Base-by-base conservation (phyloP, 2,329 filamentous ascomycete species). In the Dactylonectria estremocensis region DNA sequence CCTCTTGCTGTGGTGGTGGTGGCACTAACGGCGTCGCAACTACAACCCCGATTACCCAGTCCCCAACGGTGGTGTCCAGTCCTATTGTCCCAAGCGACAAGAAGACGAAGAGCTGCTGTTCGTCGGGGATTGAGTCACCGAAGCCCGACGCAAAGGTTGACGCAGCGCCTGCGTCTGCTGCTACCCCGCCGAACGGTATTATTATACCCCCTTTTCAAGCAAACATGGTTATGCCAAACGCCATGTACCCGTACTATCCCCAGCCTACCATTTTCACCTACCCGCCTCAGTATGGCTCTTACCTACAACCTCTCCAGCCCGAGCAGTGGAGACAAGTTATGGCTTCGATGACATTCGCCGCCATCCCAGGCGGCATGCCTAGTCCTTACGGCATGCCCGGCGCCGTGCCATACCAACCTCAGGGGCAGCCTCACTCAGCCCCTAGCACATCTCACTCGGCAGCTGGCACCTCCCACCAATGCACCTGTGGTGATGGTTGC, bases 401-500 rank as follows among this genome's bases (percentile, higher is more conserved):
- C 18, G 48, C 74, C 5, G 61, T 71, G 8, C 60, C 76, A 7
- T 75, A 76, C 50, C 68, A 66, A 11, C 59, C 67, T 10, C 67
- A 69, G 16, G 69, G 59, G 58, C 58, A 72, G 65, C 49, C 66
- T 49, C 61, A 75, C 55, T 56, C 71, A 9, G 66, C 72, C 4
- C 63, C 73, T 3, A 81, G 78, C 70, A 59, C 72, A 66, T 48
- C 66, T 49, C 61, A 75, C 57, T 56, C 71, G 7, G 65, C 72
- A 3, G 64, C 72, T 3, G 81, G 78, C 71, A 83, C 78, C 20
- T 81, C 77, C 60, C 81, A 82, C 52, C 82, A 79, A 61, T 93
- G 91, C 73, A 83, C 84, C 54, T 93, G 91, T 74, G 91, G 91
- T 20, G 88, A 91, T 61, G 83, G 83, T 31, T 93, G 91, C 71